These are phyloP conservation scores for Seiridium cupressi DNA, from an alignment of 2,329 filamentous ascomycete genomes.

Conservation along the genomic window DNA sequence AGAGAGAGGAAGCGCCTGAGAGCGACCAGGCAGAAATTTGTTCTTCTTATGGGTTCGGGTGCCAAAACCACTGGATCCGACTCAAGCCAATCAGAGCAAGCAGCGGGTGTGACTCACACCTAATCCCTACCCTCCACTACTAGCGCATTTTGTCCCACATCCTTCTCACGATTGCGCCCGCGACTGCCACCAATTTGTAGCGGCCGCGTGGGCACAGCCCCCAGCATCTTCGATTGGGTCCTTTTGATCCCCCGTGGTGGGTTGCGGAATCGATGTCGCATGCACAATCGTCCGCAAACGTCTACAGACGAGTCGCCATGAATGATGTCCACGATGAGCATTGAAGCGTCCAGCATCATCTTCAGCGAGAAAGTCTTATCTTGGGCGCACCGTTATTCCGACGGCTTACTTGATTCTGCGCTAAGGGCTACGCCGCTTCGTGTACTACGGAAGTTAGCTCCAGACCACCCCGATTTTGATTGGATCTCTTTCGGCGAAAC, in stretches of 20 bases:
- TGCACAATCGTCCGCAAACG: too few relatives aligned
- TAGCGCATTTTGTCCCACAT: neutral
- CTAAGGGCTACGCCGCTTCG: neutral
- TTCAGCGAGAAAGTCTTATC: neutral
- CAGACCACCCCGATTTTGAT: conserved; percentile 1
- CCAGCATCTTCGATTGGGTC: neutral
- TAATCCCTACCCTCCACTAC: neutral
- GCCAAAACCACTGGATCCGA: neutral
- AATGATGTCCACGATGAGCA: too few relatives aligned
- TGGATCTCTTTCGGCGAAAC: conserved; percentile 5
- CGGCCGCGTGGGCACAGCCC: neutral
- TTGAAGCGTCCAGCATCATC: too few relatives aligned
- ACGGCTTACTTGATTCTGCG: neutral
- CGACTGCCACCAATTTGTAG: neutral
- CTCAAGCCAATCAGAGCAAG: conserved; percentile 8
- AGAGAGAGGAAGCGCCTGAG: conserved; percentile 21
- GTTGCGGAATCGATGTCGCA: too few relatives aligned
- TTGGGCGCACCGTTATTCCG: neutral
- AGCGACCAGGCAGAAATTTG: conserved; percentile 6
- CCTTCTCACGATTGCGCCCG: neutral
- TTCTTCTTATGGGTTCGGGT: conserved; percentile 6
- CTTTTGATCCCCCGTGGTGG: neutral
- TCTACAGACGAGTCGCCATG: too few relatives aligned
- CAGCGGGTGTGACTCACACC: conserved; percentile 7
- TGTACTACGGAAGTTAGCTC: neutral